These are phyloP conservation scores for Triticum urartu DNA, from an alignment of 176 grass and related monocot genomes.

Conservation along the genomic window DNA sequence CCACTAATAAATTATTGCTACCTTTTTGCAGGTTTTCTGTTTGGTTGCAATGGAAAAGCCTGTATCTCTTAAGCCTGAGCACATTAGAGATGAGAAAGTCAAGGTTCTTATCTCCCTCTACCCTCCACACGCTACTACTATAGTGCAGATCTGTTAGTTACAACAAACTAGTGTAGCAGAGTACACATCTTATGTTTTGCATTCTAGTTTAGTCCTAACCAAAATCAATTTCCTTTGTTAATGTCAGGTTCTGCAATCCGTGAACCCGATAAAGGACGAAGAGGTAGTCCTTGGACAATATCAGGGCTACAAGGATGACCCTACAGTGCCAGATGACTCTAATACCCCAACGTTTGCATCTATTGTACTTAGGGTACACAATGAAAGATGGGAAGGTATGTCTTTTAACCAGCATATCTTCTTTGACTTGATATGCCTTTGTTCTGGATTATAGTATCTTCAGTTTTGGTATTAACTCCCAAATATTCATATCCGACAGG, in stretches of 20 bases:
- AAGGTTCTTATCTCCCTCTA: constrained; percentile 65
- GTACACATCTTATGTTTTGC: not conserved
- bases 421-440: not conserved
- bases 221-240: constrained; percentile 9
- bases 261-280: constrained; percentile 75
- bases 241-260: constrained; percentile 92
- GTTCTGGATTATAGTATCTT: constrained; percentile 13
- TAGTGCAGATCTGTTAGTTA: constrained; percentile 8
- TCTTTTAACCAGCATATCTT: constrained; percentile 4
- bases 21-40: constrained; percentile 78
- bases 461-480: constrained; percentile 3
- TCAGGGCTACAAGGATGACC: constrained; percentile 92
- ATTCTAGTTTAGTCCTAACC: constrained; percentile 14
- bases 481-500: constrained; percentile 56
- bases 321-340: constrained; percentile 90
- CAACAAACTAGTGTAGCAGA: constrained; percentile 14
- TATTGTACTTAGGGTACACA: constrained; percentile 82
- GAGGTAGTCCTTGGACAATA: constrained; percentile 99
- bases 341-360: constrained; percentile 99
- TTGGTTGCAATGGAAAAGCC: constrained; percentile 99
- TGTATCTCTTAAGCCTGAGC: constrained; percentile 95
- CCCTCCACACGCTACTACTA: constrained; percentile 8
- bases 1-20: constrained; percentile 17
- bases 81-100: constrained; percentile 99
- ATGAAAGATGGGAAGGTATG: constrained; percentile 99